phyloP scores from a whole-genome alignment of 306 rosid genomes.

The Dalbergia oliveri region DNA sequence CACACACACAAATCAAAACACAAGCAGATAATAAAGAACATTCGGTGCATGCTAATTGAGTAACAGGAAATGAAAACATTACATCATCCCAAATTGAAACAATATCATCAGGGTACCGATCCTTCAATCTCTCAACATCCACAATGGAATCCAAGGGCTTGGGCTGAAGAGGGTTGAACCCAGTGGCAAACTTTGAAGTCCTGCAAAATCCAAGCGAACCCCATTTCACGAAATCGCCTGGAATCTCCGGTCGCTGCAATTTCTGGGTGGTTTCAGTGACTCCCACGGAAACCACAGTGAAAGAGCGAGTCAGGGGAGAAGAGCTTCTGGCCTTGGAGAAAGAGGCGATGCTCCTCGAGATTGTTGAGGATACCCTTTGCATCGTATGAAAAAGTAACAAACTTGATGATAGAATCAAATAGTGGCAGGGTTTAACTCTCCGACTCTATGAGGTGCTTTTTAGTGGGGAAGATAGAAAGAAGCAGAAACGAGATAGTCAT shows the following conservation, averaged over 20 bases:
- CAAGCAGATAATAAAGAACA: slow-evolving; percentile 13
- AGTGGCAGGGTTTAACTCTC: not conserved
- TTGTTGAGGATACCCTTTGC: slow-evolving; percentile 56
- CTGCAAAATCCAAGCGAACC: slow-evolving; percentile 76
- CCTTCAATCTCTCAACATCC: slow-evolving; percentile 72
- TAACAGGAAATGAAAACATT: slow-evolving; percentile 47
- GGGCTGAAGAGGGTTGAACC: slow-evolving; percentile 78
- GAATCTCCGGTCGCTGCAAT: slow-evolving; percentile 51
- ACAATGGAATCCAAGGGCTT: slow-evolving; percentile 85
- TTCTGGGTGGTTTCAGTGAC: slow-evolving; percentile 41
- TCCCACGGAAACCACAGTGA: slow-evolving; percentile 45
- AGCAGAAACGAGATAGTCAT: too few relatives aligned
- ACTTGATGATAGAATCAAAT: not conserved
- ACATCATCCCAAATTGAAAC: slow-evolving; percentile 94
- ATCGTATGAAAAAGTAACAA: slow-evolving; percentile 40
- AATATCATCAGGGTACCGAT: slow-evolving; percentile 76
- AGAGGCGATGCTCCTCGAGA: slow-evolving; percentile 48
- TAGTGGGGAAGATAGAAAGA: not conserved
- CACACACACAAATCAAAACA: not conserved
- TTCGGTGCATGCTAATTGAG: not conserved
- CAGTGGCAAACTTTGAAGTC: slow-evolving; percentile 75
- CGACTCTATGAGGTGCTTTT: not conserved
- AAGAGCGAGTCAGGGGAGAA: slow-evolving; percentile 33
- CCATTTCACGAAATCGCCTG: slow-evolving; percentile 71
- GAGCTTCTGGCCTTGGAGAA: slow-evolving; percentile 8